Evolutionary conservation across 345 rosid species (phyloP), one percentile per base, ranked within the genome.

Genomic region (Populus pruinosa): DNA sequence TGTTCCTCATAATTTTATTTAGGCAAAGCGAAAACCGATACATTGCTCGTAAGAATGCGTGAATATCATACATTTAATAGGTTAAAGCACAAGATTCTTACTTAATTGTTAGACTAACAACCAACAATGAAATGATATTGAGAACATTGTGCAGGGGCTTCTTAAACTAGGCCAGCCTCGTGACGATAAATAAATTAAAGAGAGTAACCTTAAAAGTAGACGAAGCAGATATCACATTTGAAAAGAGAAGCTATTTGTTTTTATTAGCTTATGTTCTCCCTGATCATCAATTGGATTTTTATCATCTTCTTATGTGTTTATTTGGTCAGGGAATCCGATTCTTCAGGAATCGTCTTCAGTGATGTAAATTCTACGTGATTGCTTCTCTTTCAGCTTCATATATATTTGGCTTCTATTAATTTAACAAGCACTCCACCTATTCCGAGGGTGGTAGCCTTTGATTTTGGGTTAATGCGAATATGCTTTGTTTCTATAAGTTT

Each of bases 301-400:
- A 61, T 35, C 18, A 8, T 35, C 55, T 25, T 18, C 14, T 62
- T 33, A 9, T 23, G 7, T 76, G 8, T 35, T 72, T 41, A 21
- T 47, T 70, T 72, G 66, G 43, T 80, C 97, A 94, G 97, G 98
- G 96, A 69, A 82, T 91, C 82, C 91, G 98, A 55, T 92, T 92
- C 87, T 95, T 93, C 76, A 86, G 94, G 81, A 93, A 87, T 75
- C 93, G 96, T 81, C 97, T 95, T 76, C 87, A 82, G 74, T 87
- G 84, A 84, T 74, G 25, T 25, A 25, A 25, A 25, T 25, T 25
- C 25, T 0, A 41, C 63, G n/a, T 31, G 17, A 61, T 17, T 27
- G 1, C 20, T 1, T 67, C 23, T 53, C 25, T 16, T 64, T 33
- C 47, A 63, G 21, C 29, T 8, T 56, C 63, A n/a, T 56, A 56